Evolutionary conservation across 1,284 basidiomycete genomes (phyloP).

Genomic region (Ustilago nuda): DNA sequence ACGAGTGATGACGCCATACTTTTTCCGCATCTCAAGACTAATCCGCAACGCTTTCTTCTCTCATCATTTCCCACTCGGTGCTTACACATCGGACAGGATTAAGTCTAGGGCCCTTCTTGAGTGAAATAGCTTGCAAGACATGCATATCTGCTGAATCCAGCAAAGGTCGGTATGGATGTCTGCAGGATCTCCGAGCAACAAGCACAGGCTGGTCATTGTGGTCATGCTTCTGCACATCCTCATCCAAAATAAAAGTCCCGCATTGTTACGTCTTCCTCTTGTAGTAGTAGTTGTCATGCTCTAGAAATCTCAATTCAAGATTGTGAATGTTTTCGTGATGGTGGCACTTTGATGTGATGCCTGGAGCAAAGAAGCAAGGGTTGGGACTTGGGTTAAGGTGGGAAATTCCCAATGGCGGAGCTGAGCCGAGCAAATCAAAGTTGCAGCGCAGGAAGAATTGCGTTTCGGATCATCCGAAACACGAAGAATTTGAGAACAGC

Average conservation of each 20-base stretch:
- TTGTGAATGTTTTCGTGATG: background rate
- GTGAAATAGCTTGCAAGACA: background rate
- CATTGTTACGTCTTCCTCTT: background rate
- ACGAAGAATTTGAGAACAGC: slow-evolving; percentile 4
- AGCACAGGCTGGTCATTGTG: background rate
- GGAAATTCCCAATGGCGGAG: slow-evolving; percentile 14
- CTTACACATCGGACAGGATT: background rate
- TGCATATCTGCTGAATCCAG: background rate
- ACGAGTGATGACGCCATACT: slow-evolving; percentile 2
- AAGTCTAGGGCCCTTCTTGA: background rate
- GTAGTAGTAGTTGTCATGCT: slow-evolving; percentile 14
- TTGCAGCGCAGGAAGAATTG: slow-evolving; percentile 6
- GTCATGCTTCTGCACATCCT: background rate
- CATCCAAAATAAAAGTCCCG: background rate
- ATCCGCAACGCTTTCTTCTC: background rate
- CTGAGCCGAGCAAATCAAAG: slow-evolving; percentile 1
- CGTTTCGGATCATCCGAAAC: background rate
- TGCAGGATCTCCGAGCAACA: background rate
- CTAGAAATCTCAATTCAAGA: background rate
- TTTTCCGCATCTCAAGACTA: slow-evolving; percentile 3
- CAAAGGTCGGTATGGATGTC: background rate
- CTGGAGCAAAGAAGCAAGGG: background rate
- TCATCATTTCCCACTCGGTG: background rate
- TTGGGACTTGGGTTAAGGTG: background rate
- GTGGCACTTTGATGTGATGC: background rate